Conservation (phyloP, 2,329 filamentous ascomycete genomes). For the Madurella mycetomatis region DNA sequence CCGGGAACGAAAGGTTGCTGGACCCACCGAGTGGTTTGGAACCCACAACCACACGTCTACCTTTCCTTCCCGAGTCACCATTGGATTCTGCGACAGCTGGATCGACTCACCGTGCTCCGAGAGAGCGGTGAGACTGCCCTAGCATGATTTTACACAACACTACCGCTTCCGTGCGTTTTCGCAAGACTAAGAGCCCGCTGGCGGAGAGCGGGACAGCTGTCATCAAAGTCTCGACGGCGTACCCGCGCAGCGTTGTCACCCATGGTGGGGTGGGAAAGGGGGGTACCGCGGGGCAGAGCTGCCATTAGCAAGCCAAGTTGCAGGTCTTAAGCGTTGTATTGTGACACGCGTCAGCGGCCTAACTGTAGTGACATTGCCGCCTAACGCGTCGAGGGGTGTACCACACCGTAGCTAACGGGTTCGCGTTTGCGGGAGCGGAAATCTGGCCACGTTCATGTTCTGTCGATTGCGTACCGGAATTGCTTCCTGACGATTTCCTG, state of each 20-base stretch:
- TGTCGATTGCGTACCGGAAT: neutral
- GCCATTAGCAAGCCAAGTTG: conserved; percentile 7
- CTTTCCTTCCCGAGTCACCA: conserved; percentile 2
- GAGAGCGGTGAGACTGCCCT: conserved; percentile 17
- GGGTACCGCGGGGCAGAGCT: conserved; percentile 17
- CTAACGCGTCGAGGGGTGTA: conserved; percentile 19
- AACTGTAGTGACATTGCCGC: neutral
- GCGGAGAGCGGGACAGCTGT: conserved; percentile 6
- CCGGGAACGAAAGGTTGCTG: conserved; percentile 18
- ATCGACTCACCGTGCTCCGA: conserved; percentile 1
- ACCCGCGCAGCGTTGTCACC: neutral
- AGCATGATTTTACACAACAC: neutral
- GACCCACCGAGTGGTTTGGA: conserved; percentile 22
- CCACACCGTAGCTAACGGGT: conserved; percentile 4
- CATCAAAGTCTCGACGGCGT: conserved; percentile 9
- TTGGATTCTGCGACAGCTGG: conserved; percentile 4
- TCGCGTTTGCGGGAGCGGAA: conserved; percentile 13
- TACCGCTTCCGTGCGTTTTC: neutral
- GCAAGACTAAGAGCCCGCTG: neutral
- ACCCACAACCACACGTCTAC: conserved; percentile 14
- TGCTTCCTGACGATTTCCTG: conserved; percentile 11
- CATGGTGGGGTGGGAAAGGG: conserved; percentile 16
- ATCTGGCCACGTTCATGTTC: conserved; percentile 17
- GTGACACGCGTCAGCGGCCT: neutral
- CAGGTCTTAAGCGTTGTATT: conserved; percentile 8